Percentiles rank a stretch among this genome's conserved stretches.
phyloP scores from a whole-genome alignment of 179 eudicot species.

The Vitellaria paradoxa region DNA sequence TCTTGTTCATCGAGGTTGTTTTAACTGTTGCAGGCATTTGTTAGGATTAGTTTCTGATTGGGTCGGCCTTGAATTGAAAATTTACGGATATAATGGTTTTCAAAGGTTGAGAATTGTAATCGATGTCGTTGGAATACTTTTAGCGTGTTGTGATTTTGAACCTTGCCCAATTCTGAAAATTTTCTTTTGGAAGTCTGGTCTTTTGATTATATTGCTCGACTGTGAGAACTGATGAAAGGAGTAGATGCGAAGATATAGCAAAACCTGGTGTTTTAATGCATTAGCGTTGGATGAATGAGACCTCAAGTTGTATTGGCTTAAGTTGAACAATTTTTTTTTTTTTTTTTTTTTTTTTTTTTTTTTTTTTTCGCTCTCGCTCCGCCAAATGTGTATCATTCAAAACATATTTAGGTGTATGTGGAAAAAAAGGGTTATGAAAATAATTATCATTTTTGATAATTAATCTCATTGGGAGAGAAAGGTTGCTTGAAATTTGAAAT shows the following conservation, averaged over 20 bases:
- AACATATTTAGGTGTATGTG: neutral
- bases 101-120: neutral
- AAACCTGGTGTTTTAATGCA: neutral
- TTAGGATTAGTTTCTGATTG: conserved; percentile 4
- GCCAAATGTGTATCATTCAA: neutral
- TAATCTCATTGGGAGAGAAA: too few species aligned
- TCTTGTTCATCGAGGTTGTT: neutral
- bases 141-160: neutral
- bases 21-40: neutral
- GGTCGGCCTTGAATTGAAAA: neutral
- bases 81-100: neutral
- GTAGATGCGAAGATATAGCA: neutral
- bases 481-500: conserved; percentile 14
- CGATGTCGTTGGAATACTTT: neutral
- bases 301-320: neutral
- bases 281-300: neutral
- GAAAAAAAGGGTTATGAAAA: too few species aligned
- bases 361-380: neutral
- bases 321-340: neutral
- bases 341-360: too few species aligned
- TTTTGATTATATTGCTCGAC: neutral
- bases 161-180: neutral
- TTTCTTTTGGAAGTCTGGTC: too few species aligned
- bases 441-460: too few species aligned
- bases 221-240: neutral